These are phyloP conservation scores for Epichloe scottii DNA, from an alignment of 2,329 filamentous ascomycete genomes.

Conservation along the genomic window DNA sequence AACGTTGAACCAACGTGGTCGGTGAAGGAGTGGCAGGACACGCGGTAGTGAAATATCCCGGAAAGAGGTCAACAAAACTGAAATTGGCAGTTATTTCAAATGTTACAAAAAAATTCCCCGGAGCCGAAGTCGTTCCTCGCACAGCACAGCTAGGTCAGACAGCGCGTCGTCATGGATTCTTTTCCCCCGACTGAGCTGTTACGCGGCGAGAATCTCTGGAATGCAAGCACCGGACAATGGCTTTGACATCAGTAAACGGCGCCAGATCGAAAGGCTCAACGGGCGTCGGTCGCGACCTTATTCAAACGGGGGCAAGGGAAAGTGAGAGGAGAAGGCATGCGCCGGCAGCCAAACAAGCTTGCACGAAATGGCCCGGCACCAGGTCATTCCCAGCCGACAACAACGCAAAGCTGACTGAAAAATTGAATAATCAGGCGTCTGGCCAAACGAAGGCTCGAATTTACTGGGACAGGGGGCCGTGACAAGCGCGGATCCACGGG, in stretches of 20 bases:
- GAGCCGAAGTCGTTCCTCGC: neutral
- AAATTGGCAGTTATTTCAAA: neutral
- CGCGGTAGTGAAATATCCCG: neutral
- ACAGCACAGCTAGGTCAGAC: too few species aligned
- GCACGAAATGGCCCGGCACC: neutral
- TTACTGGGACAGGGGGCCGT: neutral
- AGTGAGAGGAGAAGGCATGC: neutral
- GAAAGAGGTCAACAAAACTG: neutral
- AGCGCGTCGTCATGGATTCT: neutral
- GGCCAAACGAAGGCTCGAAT: neutral
- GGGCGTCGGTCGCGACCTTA: neutral
- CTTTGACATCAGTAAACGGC: neutral
- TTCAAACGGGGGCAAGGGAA: neutral
- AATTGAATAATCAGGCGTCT: neutral
- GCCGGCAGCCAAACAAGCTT: neutral
- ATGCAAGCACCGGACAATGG: neutral
- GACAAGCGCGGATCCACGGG: slow-evolving; percentile 1
- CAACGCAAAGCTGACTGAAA: neutral
- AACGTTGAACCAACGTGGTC: neutral
- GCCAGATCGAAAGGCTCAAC: neutral
- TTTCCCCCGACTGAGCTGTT: neutral
- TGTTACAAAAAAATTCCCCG: neutral
- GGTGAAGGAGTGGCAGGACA: neutral
- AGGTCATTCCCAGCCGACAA: too few species aligned
- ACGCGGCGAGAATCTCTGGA: neutral